phyloP scores from a whole-genome alignment of 768 basidiomycete genomes.

The Phylloporus sp. region DNA sequence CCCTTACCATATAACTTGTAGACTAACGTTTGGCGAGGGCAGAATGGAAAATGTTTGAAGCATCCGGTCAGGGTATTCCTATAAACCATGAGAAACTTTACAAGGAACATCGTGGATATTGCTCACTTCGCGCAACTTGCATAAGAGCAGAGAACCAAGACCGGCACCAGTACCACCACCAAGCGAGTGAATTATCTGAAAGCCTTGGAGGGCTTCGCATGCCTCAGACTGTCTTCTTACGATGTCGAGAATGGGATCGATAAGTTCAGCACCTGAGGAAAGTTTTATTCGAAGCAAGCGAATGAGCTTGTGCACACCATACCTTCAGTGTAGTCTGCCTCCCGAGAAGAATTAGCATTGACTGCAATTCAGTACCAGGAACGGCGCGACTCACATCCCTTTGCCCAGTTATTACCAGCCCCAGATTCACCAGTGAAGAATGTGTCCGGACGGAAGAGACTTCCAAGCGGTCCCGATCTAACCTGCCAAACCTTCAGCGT shows the following conservation, averaged over 20 bases:
- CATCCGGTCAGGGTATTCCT: constrained; percentile 56
- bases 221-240: constrained; percentile 74
- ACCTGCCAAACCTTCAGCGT: constrained; percentile 40
- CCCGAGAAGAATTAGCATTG: constrained; percentile 19
- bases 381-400: constrained; percentile 66
- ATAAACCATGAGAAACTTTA: constrained; percentile 19
- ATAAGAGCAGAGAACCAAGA: constrained; percentile 73
- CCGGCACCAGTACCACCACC: constrained; percentile 92
- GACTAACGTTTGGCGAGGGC: constrained; percentile 52
- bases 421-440: constrained; percentile 60
- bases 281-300: background rate
- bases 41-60: constrained; percentile 52
- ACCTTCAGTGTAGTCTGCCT: constrained; percentile 85
- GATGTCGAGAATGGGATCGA: constrained; percentile 82
- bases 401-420: constrained; percentile 95
- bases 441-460: constrained; percentile 85
- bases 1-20: background rate
- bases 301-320: constrained; percentile 11
- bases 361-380: constrained; percentile 1
- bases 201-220: constrained; percentile 87
- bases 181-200: constrained; percentile 85
- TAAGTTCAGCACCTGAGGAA: constrained; percentile 76
- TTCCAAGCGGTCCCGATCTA: constrained; percentile 64
- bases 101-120: background rate
- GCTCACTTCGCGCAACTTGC: constrained; percentile 75